Evolutionary conservation across 225 moss, liverwort and hornwort genomes (phyloP), one percentile per base, ranked within the genome.

Genomic region (Polytrichum commune): DNA sequence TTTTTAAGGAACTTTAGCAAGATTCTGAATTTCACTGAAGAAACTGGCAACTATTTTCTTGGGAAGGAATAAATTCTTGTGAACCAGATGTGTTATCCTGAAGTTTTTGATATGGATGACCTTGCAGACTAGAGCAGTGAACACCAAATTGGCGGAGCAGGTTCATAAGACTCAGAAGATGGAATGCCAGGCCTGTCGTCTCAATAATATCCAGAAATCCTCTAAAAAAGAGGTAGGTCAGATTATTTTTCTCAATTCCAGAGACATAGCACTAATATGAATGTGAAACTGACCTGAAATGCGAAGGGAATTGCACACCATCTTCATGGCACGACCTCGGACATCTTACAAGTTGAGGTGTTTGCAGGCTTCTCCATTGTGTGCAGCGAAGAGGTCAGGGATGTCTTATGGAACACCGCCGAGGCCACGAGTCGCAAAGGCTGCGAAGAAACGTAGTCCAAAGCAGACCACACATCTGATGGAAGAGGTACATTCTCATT

Each of bases 101-200:
- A 38, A 35, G 23, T 20, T 68, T 53, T 8, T 55, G 22, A 27
- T 53, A 54, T 18, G 55, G 18, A 23, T 53, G 46, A n/a, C 20
- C 76, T 18, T 77, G 63, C 60, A 87, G 87, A 81, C 87, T 68
- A 81, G 87, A 55, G 68, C 76, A 20, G 54, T 83, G 32, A 87
- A 84, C 53, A 74, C 78, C 24, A 72, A 63, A 63, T 76, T 87
- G 66, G 84, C 84, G 46, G 81, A 87, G 54, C 87, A 81, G 56
- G 81, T 87, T 65, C 80, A 87, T 24, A 80, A 84, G 38, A 81
- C 72, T 72, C 81, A 87, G 72, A 87, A 87, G 72, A 78, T 76
- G 24, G 78, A 81, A 66, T 84, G 87, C 74, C 78, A 78, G 65
- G 69, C 80, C 65, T 86, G 83, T 78, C 80, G 86, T 1, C 78